phyloP scores from a whole-genome alignment of 1,284 basidiomycete species.

The Cryptococcus sp. region DNA sequence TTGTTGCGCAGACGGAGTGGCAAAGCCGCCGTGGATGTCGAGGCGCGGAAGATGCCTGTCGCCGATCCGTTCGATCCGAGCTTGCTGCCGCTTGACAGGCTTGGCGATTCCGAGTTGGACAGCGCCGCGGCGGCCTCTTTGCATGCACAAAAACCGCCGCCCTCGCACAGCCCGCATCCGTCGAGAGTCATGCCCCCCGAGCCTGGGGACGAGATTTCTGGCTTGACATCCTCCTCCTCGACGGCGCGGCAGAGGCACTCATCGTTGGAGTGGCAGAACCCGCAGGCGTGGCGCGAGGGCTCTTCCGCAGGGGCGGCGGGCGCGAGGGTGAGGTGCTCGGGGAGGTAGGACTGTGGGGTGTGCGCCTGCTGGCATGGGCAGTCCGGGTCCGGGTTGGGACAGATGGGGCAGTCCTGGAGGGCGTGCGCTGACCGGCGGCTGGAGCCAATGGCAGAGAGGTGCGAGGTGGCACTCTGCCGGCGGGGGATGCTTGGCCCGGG shows the following conservation, averaged over 20 bases:
- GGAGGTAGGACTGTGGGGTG: constrained; percentile 1
- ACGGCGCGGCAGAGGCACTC: constrained; percentile 41
- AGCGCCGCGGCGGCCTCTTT: constrained; percentile 21
- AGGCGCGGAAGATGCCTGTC: constrained; percentile 3
- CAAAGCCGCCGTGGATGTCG: constrained; percentile 12
- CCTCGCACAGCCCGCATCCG: constrained; percentile 41
- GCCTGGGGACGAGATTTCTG: constrained; percentile 24
- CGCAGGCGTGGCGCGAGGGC: constrained; percentile 22
- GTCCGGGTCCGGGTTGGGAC: constrained; percentile 48
- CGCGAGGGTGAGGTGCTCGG: constrained; percentile 12
- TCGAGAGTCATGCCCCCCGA: constrained; percentile 18
- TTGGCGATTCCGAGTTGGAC: constrained; percentile 1
- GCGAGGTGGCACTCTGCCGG: constrained; percentile 1
- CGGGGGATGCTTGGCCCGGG: constrained; percentile 9
- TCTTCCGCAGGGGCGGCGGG: background rate
- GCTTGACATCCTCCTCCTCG: constrained; percentile 30
- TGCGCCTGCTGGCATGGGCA: constrained; percentile 42
- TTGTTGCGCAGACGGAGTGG: constrained; percentile 17
- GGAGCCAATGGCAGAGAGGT: constrained; percentile 2
- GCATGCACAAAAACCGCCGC: constrained; percentile 44
- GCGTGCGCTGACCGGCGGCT: constrained; percentile 1
- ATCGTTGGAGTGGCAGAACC: constrained; percentile 38
- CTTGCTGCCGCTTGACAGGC: background rate
- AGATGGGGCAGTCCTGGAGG: constrained; percentile 37
- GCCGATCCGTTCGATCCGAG: background rate